Evolutionary conservation across 306 rosid genomes (phyloP).

Genomic region (Acacia melanoxylon): DNA sequence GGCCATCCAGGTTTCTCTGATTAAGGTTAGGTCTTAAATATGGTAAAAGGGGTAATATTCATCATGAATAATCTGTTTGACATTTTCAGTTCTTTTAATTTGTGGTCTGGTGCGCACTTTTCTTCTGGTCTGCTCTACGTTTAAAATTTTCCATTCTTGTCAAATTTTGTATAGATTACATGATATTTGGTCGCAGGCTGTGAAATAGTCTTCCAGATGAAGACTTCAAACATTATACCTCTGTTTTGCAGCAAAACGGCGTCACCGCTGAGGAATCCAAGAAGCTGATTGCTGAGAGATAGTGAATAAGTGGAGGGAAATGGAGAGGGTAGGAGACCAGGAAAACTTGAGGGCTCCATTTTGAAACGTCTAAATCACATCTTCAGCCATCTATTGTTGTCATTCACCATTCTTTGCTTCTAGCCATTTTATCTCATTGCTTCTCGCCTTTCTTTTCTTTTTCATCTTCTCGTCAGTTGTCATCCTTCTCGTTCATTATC

Average conservation of each 20-base stretch:
- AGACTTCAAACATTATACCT: background rate
- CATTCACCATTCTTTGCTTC: too few species aligned
- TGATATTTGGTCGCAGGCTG: background rate
- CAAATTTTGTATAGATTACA: background rate
- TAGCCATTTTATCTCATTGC: background rate
- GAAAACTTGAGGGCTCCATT: background rate
- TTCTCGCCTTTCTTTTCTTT: too few species aligned
- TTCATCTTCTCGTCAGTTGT: background rate
- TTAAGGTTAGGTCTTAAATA: constrained; percentile 15
- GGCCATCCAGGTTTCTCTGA: constrained; percentile 80
- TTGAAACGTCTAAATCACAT: background rate
- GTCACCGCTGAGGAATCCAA: background rate
- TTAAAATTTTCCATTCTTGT: background rate
- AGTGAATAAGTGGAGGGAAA: background rate
- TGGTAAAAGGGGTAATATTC: background rate
- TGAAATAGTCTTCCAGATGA: background rate
- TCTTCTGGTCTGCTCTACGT: background rate
- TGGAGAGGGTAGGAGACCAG: too few species aligned
- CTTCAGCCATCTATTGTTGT: background rate
- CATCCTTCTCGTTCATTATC: background rate
- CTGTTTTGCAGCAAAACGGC: background rate
- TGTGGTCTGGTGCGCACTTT: constrained; percentile 10
- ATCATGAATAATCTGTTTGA: background rate
- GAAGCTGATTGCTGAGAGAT: background rate
- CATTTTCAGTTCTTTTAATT: background rate